Evolutionary conservation across 352 stramenopile species (phyloP).

Genomic region (Phytophthora rubi): DNA sequence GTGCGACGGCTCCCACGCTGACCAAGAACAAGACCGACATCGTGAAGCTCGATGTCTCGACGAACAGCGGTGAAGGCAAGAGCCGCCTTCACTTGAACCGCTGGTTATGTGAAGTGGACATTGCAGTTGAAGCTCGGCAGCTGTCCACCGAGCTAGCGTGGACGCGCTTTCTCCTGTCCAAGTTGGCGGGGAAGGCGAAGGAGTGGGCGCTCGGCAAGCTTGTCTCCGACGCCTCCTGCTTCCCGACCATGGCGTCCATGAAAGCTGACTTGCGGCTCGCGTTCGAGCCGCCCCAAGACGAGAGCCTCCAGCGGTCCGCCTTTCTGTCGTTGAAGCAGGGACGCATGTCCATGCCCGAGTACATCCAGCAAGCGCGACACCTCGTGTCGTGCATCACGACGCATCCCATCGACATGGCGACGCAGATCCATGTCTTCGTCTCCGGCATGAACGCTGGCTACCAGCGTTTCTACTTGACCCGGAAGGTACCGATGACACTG

Average conservation of each 20-base stretch:
- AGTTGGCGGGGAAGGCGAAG: no score
- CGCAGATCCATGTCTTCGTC: conserved; percentile 19
- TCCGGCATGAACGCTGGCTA: neutral
- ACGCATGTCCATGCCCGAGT: conserved; percentile 5
- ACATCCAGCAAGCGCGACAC: no score
- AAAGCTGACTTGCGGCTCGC: conserved; percentile 11
- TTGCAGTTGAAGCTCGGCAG: conserved; percentile 11
- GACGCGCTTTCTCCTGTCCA: no score
- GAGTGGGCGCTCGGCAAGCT: conserved; percentile 23
- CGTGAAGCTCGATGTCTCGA: no score
- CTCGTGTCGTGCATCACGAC: no score
- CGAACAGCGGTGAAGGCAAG: neutral
- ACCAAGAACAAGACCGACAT: no score
- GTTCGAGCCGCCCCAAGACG: conserved; percentile 31
- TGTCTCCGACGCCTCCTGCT: conserved; percentile 15
- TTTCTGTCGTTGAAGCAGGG: conserved; percentile 28
- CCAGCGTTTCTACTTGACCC: conserved; percentile 25
- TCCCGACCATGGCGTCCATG: conserved; percentile 2
- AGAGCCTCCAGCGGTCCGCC: conserved; percentile 9
- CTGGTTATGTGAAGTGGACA: conserved; percentile 1
- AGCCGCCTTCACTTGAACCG: no score
- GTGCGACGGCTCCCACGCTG: no score
- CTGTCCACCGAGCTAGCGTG: no score
- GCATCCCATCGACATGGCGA: conserved; percentile 24
- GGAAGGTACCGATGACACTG: conserved; percentile 6